Evolutionary conservation across 192 early-diverging fungal genomes (phyloP), one percentile per base, ranked within the genome.

Genomic region (Polychytrium aggregatum): DNA sequence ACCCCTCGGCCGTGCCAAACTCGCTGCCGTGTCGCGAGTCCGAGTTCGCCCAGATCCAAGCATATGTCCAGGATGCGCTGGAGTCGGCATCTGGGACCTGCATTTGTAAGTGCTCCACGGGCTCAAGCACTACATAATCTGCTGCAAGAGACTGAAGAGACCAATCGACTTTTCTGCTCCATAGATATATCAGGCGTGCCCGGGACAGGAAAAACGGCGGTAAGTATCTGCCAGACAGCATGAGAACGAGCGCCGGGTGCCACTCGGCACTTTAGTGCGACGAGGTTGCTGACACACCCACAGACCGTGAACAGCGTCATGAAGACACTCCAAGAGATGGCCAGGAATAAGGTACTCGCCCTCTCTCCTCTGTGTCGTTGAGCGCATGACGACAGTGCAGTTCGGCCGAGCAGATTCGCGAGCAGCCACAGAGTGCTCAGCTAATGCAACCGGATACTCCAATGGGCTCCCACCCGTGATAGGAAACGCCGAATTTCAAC

Each of bases 121-220:
- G n/a, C n/a, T n/a, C n/a, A n/a, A n/a, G n/a, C 41, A 36, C 14
- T 52, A 3, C 20, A 48, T 42, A 9, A 34, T 35, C 16, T 22
- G 38, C 8, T 56, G 20, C 2, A 35, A 39, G 41, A 34, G 2
- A 22, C n/a, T 3, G 20, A 0, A 13, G 18, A 25, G 13, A 20
- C 8, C 31, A 14, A 5, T 56, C 26, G 0, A 49, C 26, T 37
- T 40, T 50, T 11, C n/a, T n/a, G n/a, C n/a, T 21, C 16, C 9
- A 9, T 60, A 85, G 82, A 92, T 58, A 87, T 98, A 20, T 93
- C 91, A 22, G 92, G 92, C 3, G 88, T 93, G 5, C 92, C 95
- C 1, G 95, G 95, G 4, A 95, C 91, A 1, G 95, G 95, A 34
- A 98, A 98, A 62, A 98, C 95, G 0, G 95, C 92, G n/a, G n/a